Base-by-base conservation (phyloP, 2,329 filamentous ascomycete genomes). In the Penicillium sp. region DNA sequence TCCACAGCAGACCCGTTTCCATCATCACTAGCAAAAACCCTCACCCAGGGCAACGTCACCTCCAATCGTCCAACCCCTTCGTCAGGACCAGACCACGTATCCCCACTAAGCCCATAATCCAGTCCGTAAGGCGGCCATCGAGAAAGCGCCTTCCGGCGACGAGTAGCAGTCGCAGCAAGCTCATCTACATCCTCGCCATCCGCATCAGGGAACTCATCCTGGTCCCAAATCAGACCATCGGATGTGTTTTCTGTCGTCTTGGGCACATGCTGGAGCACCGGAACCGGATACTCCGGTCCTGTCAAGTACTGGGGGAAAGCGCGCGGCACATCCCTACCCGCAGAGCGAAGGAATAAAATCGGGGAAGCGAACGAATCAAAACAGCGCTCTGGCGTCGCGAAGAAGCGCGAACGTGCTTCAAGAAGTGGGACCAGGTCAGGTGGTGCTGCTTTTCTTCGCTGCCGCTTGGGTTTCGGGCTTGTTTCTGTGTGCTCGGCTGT, bases 291-390 rank as follows among this genome's bases (percentile, higher is more conserved):
- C 3, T 65, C 67, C 1, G 69, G 63, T 0, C 73, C 72, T 0
- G 64, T 73, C 1, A 65, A 57, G 49, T 75, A 75, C 14, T 58
- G 53, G 1, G 73, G 72, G 42, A 73, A 73, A 2, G 13, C 32
- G 4, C 59, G 61, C 1, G 73, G 76, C 5, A 71, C 71, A 42
- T 76, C 72, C 47, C 71, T 68, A 0, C 75, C 75, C 0, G 76
- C 59, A 0, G 75, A 73, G 21, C 76, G 71, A 8, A 79, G 68
- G 46, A 78, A 76, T 6, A 78, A 57, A 4, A 73, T 61, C 0
- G 76, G 76, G 4, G 74, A 77, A 0, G 76, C 75, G 52, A 78
- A 79, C 0, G 74, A 58, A 54, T 78, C 76, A 43, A 78, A 78
- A 57, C 72, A 77, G 10, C 67, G 67, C 27, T 72, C 70, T 18